Percentiles rank a stretch among this genome's conserved stretches.
These are phyloP conservation scores for Theobroma cacao DNA, from an alignment of 345 rosid genomes.

Conservation along the genomic window DNA sequence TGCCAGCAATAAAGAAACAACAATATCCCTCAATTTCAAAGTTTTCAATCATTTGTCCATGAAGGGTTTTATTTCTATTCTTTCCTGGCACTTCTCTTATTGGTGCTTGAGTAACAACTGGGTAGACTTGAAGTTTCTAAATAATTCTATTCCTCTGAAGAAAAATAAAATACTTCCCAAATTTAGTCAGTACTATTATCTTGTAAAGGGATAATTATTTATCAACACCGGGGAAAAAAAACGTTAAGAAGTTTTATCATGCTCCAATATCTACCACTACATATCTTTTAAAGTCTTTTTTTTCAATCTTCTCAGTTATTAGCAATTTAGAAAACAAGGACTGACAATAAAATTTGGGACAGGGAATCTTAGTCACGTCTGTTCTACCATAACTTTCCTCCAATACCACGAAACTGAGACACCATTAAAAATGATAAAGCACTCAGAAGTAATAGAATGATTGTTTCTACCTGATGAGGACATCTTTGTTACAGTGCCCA, in stretches of 20 bases:
- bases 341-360: background rate
- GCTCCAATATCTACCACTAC: background rate
- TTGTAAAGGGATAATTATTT: background rate
- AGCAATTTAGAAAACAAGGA: background rate
- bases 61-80: background rate
- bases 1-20: background rate
- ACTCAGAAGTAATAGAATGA: background rate
- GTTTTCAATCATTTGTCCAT: background rate
- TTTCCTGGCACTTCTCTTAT: background rate
- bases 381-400: background rate
- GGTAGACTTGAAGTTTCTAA: background rate
- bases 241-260: background rate
- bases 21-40: background rate
- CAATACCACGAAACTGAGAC: background rate
- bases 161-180: background rate
- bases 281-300: background rate
- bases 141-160: background rate
- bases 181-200: background rate
- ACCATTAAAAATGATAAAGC: background rate
- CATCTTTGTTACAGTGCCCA: slow-evolving; percentile 82
- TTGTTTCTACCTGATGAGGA: slow-evolving; percentile 55
- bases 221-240: background rate
- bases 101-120: background rate
- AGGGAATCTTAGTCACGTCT: background rate
- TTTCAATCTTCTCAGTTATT: background rate